Conservation (phyloP, 768 basidiomycete species). For the Tylopilus plumbeoviolaceoides region DNA sequence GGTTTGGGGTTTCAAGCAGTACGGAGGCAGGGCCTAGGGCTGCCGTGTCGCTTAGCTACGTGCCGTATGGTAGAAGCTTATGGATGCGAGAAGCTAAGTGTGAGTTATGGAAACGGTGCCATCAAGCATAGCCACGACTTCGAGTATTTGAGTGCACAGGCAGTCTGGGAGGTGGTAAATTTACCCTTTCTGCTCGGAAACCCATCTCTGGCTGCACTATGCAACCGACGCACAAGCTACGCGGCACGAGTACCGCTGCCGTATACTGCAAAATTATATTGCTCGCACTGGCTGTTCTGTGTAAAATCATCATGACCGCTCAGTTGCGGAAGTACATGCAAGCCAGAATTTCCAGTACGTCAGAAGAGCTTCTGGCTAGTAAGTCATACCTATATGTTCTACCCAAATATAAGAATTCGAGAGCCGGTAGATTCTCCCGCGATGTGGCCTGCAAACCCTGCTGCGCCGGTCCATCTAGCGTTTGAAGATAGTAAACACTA, state of each 20-base stretch:
- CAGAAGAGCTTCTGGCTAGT: not conserved
- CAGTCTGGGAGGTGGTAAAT: not conserved
- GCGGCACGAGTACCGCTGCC: not conserved
- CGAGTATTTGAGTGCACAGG: not conserved
- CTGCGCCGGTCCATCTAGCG: not conserved
- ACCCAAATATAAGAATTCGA: not conserved
- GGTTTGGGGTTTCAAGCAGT: constrained; percentile 1
- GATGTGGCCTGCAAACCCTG: not conserved
- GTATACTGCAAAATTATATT: not conserved
- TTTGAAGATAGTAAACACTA: not conserved
- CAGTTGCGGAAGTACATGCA: not conserved
- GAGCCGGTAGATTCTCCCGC: not conserved
- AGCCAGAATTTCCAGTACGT: not conserved
- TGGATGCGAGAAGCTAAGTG: not conserved
- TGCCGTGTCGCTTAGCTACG: not conserved
- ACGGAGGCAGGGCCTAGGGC: not conserved
- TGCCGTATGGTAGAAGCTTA: not conserved
- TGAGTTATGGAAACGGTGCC: not conserved
- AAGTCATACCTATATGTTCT: not conserved
- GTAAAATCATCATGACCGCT: not conserved
- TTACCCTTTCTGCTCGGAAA: not conserved
- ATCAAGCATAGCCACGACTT: not conserved
- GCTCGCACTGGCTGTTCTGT: not conserved
- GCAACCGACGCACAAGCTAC: not conserved
- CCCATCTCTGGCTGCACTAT: not conserved